Conservation (phyloP, 2,329 filamentous ascomycete species). For the Alternaria rosae region DNA sequence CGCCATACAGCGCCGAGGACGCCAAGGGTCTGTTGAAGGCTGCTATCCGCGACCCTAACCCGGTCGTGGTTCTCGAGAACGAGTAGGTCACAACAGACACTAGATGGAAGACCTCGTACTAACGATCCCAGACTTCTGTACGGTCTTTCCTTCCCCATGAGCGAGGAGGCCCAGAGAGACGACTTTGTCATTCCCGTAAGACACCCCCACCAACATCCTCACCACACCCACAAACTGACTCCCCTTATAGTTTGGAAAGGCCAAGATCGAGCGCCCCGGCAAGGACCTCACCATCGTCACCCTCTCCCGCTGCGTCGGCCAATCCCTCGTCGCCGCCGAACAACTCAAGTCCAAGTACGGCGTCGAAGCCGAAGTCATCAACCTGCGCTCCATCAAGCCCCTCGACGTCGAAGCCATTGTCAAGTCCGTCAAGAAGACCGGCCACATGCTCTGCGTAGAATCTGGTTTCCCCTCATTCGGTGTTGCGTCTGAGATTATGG, state of each 20-base stretch:
- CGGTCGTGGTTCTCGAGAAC: slow-evolving; percentile 74
- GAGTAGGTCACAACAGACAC: slow-evolving; percentile 46
- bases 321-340: slow-evolving; percentile 87
- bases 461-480: slow-evolving; percentile 97
- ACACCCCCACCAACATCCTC: neutral
- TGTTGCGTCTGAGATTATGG: slow-evolving; percentile 90
- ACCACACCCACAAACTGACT: slow-evolving; percentile 16
- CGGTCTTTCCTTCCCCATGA: slow-evolving; percentile 95
- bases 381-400: slow-evolving; percentile 96
- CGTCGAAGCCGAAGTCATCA: slow-evolving; percentile 94
- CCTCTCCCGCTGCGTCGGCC: slow-evolving; percentile 93
- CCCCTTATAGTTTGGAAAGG: slow-evolving; percentile 88
- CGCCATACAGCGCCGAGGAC: slow-evolving; percentile 95
- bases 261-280: slow-evolving; percentile 95
- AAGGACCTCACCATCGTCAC: slow-evolving; percentile 97
- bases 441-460: slow-evolving; percentile 88
- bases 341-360: slow-evolving; percentile 96
- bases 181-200: slow-evolving; percentile 88
- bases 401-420: slow-evolving; percentile 94
- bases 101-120: slow-evolving; percentile 1
- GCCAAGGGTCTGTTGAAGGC: slow-evolving; percentile 98
- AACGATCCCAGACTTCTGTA: slow-evolving; percentile 72
- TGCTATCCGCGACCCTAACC: slow-evolving; percentile 97
- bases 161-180: slow-evolving; percentile 90
- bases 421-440: slow-evolving; percentile 98